Conservation (phyloP, 2,329 filamentous ascomycete genomes). For the Alternaria brassicicola region DNA sequence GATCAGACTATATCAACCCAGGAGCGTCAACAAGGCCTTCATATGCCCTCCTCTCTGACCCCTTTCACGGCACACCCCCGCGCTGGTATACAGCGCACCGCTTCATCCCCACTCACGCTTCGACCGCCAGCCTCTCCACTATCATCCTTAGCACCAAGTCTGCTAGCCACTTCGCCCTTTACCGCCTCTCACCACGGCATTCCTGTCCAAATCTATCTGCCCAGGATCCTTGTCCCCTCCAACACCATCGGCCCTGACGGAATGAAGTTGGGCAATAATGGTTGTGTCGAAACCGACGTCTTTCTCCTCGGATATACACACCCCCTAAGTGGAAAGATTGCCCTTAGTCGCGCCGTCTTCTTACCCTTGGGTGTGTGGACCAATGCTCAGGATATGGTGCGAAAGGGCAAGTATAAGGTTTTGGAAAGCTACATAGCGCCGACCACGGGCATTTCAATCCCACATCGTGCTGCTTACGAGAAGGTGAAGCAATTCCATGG, state of each 20-base stretch:
- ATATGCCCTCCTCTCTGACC: background rate
- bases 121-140: constrained; percentile 13
- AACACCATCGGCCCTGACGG: constrained; percentile 16
- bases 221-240: constrained; percentile 22
- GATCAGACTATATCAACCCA: background rate
- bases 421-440: constrained; percentile 33
- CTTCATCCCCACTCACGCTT: constrained; percentile 14
- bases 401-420: constrained; percentile 14
- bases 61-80: background rate
- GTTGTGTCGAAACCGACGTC: constrained; percentile 32
- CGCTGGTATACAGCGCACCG: constrained; percentile 22
- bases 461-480: constrained; percentile 27
- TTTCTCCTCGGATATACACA: constrained; percentile 35
- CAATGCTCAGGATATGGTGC: constrained; percentile 22
- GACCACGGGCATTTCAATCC: background rate
- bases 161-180: constrained; percentile 24
- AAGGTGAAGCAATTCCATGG: constrained; percentile 26
- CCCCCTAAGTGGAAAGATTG: constrained; percentile 12
- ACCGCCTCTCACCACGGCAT: constrained; percentile 8
- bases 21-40: background rate
- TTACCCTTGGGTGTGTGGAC: constrained; percentile 30
- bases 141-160: constrained; percentile 11
- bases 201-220: constrained; percentile 42
- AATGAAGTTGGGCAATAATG: constrained; percentile 6
- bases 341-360: constrained; percentile 32